Conservation (phyloP, 768 basidiomycete genomes). For the Termitomyces sp. region DNA sequence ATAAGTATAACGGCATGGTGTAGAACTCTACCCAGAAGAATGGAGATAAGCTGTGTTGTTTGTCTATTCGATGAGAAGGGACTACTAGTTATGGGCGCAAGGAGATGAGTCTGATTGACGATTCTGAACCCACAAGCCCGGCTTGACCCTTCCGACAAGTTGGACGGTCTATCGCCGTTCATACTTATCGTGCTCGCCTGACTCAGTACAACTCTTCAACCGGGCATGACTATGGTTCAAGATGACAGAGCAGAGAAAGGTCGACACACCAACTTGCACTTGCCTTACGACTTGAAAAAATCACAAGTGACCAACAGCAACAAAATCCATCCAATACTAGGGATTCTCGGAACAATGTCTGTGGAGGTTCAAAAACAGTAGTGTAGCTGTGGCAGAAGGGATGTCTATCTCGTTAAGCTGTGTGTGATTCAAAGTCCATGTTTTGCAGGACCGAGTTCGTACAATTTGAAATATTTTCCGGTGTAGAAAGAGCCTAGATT, state of each 20-base stretch:
- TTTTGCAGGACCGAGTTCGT: too few species aligned
- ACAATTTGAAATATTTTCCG: background rate
- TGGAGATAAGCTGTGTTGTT: background rate
- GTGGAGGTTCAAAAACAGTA: too few species aligned
- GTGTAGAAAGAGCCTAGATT: background rate
- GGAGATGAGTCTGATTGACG: background rate
- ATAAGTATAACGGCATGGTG: too few species aligned
- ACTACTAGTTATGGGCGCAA: background rate
- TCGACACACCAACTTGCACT: too few species aligned
- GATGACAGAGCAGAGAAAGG: too few species aligned
- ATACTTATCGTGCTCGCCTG: background rate
- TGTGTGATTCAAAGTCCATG: too few species aligned
- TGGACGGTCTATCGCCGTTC: background rate
- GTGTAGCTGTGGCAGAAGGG: too few species aligned
- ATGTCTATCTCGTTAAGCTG: too few species aligned
- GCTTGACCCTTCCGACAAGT: background rate
- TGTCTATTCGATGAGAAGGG: background rate
- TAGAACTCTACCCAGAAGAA: background rate
- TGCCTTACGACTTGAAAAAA: too few species aligned
- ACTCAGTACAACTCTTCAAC: background rate
- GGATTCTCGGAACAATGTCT: background rate
- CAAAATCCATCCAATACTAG: too few species aligned
- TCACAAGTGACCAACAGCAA: too few species aligned
- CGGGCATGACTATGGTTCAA: too few species aligned
- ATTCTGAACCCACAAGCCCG: background rate